Evolutionary conservation across 2,329 filamentous ascomycete genomes (phyloP).

Genomic region (Magnaporthiopsis rhizophila): DNA sequence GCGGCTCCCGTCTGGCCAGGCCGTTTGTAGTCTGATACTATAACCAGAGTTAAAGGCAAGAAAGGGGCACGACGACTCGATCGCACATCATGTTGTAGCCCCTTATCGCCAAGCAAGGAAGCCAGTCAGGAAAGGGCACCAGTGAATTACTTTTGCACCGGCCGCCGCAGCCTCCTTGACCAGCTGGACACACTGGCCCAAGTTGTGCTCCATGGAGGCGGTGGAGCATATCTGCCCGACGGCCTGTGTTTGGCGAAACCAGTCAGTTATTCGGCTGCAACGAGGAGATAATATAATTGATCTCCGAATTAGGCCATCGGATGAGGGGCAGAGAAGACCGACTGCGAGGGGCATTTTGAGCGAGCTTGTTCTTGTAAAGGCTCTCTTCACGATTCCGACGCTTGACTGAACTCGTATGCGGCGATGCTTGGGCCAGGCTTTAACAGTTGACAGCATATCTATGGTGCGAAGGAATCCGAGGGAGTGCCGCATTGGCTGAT

Average conservation of each 20-base stretch:
- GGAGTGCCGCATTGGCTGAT: too few species aligned
- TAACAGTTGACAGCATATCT: not conserved
- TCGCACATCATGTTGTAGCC: too few species aligned
- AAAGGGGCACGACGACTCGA: not conserved
- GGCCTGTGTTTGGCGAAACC: constrained; percentile 44
- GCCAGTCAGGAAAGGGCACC: not conserved
- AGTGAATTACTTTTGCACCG: constrained; percentile 62
- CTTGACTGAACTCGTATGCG: not conserved
- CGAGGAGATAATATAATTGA: too few species aligned
- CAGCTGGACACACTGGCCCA: constrained; percentile 66
- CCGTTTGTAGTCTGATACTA: too few species aligned
- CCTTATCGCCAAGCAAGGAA: not conserved
- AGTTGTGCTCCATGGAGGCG: constrained; percentile 67
- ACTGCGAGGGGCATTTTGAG: not conserved
- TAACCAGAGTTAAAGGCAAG: constrained; percentile 1
- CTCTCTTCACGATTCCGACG: not conserved
- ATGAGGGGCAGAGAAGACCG: not conserved
- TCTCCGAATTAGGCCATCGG: too few species aligned
- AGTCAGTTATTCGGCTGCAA: not conserved
- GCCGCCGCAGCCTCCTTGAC: constrained; percentile 64
- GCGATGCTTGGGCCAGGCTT: not conserved
- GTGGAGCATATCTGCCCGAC: constrained; percentile 88
- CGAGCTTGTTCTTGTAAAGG: not conserved
- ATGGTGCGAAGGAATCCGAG: not conserved
- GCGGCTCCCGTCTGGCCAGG: too few species aligned